A percentile compares a stretch with the other conserved stretches of the same genome.
Conservation (phyloP, 371 early-diverging fungal species). For the Syncephalis plumigaleata region DNA sequence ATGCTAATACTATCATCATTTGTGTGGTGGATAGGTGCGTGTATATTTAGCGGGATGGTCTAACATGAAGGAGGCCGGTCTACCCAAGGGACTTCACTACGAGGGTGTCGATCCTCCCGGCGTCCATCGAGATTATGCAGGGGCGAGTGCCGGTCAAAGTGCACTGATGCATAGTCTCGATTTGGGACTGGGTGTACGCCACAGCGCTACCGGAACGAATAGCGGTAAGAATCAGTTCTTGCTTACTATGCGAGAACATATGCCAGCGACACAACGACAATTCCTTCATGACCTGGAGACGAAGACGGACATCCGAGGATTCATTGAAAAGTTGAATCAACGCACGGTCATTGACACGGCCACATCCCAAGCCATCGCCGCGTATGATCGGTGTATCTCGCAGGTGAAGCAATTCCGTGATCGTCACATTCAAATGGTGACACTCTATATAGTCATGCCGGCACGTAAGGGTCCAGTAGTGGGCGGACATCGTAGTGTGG, state of each 20-base stretch:
- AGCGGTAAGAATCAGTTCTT: conserved; percentile 21
- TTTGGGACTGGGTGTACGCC: conserved; percentile 78
- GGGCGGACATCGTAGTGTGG: conserved; percentile 21
- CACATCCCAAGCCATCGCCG: conserved; percentile 17
- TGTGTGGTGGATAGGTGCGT: conserved; percentile 20
- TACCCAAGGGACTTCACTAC: conserved; percentile 79
- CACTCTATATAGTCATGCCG: conserved; percentile 77
- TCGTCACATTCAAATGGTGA: conserved; percentile 82
- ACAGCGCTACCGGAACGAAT: conserved; percentile 48
- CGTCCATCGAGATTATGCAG: conserved; percentile 62
- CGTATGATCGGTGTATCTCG: conserved; percentile 64
- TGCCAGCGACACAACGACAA: conserved; percentile 73
- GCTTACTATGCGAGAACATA: conserved; percentile 82
- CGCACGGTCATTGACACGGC: conserved; percentile 11
- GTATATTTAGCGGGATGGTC: conserved; percentile 89
- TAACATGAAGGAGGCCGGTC: conserved; percentile 68
- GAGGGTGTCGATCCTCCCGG: conserved; percentile 62
- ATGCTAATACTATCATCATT: no score
- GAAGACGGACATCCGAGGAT: conserved; percentile 34
- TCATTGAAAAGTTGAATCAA: conserved; percentile 13
- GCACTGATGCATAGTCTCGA: conserved; percentile 86
- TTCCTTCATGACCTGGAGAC: conserved; percentile 69
- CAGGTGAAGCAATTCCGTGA: conserved; percentile 76
- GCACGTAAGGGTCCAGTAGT: conserved; percentile 56
- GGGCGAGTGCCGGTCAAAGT: conserved; percentile 91